phyloP scores from a whole-genome alignment of 345 rosid genomes.

The Syzygium grande region DNA sequence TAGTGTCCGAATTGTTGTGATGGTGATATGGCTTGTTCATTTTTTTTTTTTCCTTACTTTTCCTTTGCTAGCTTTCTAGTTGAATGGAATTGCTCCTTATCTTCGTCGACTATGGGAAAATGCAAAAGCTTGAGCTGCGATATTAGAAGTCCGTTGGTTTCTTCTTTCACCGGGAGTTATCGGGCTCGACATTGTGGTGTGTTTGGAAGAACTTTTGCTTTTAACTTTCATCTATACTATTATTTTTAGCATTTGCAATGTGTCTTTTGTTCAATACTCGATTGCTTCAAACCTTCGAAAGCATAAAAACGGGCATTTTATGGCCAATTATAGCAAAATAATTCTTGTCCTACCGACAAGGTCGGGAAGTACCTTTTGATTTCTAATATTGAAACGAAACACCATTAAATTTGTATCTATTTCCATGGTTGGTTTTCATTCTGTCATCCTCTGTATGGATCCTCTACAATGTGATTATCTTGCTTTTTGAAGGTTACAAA shows the following conservation, averaged over 20 bases:
- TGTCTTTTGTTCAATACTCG: not conserved
- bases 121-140: too few relatives aligned
- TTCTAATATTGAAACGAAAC: not conserved
- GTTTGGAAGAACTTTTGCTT: not conserved
- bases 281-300: too few relatives aligned
- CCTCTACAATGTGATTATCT: too few relatives aligned
- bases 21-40: too few relatives aligned
- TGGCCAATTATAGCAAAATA: not conserved
- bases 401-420: not conserved
- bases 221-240: not conserved
- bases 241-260: not conserved
- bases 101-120: too few relatives aligned
- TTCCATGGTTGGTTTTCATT: not conserved
- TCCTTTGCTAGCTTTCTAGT: too few relatives aligned
- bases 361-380: not conserved
- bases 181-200: not conserved
- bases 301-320: not conserved
- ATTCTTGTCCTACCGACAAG: not conserved
- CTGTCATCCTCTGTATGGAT: not conserved
- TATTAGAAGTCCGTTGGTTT: too few relatives aligned
- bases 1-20: too few relatives aligned
- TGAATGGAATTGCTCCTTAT: too few relatives aligned
- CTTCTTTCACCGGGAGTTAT: too few relatives aligned
- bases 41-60: too few relatives aligned
- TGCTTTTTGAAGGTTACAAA: too few relatives aligned